Evolutionary conservation across 2,329 filamentous ascomycete species (phyloP), one percentile per base, ranked within the genome.

Genomic region (Xylaria multiplex): DNA sequence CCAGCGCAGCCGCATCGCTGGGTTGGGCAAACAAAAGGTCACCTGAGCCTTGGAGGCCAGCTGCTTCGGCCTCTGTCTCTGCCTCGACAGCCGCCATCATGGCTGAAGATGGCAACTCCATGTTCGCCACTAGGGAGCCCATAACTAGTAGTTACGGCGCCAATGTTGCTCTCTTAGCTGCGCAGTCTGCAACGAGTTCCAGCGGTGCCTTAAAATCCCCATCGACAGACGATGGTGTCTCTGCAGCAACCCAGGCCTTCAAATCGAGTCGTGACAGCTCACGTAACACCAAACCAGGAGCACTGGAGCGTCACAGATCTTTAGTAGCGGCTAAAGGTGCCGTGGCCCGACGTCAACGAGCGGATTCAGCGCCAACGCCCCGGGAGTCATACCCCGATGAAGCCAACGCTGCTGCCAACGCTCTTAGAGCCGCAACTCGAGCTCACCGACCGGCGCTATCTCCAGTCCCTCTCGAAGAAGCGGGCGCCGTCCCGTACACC

Each of bases 321-420:
- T 82, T 95, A 53, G 81, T 87, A 42, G 93, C 93, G 48, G 93
- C 93, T 13, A 91, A 90, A 56, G 92, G 89, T 32, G 93, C 93
- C n/a, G 89, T 93, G 80, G 83, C 87, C 32, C 83, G 81, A 32
- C 85, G 90, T 64, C 85, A 85, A 65, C 85, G 91, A 67, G 85
- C 92, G 6, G 86, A 84, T 24, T 93, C 91, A 0, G 86, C 85
- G 11, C 88, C 90, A 16, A 72, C 79, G 6, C 77, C 77, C 9
- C 75, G 80, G 54, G 81, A 81, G 62, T 77, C 80, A 37, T 85
- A 88, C 76, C 81, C 88, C 66, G 84, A 88, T 71, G 82, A 86
- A 63, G 79, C 83, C 19, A 90, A 88, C 72, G 86, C 88, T n/a
- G 83, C 84, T 2, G 80, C 83, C 30, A 91, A 91, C 73, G 92